Conservation (phyloP, 805 yeast genomes). For the Blastobotrys terrestris region DNA sequence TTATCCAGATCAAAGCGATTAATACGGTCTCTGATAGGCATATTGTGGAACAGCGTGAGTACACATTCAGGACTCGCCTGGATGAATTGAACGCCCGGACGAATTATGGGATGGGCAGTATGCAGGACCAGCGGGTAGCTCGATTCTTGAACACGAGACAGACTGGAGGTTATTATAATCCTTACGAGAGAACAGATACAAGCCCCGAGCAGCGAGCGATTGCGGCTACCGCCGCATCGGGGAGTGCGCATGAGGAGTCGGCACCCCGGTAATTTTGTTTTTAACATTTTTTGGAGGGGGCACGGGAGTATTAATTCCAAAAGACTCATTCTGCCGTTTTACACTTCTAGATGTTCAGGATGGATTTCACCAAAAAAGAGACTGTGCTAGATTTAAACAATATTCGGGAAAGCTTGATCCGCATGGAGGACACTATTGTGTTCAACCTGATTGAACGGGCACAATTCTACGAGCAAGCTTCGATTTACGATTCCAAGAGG, state of each 20-base stretch:
- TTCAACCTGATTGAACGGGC: constrained; percentile 91
- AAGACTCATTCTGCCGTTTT: not conserved
- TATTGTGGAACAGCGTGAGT: constrained; percentile 27
- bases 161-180: constrained; percentile 15
- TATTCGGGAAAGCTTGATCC: constrained; percentile 75
- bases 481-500: constrained; percentile 60
- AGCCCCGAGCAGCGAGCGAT: no score
- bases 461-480: constrained; percentile 70
- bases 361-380: constrained; percentile 83
- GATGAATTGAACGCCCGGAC: constrained; percentile 33
- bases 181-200: no score
- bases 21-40: constrained; percentile 19
- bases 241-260: not conserved
- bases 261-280: not conserved
- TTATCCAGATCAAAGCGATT: constrained; percentile 35
- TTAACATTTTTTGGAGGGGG: no score
- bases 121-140: constrained; percentile 45
- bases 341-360: constrained; percentile 25
- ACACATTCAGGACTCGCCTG: constrained; percentile 35
- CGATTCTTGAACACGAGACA: constrained; percentile 42
- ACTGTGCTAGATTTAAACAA: constrained; percentile 74
- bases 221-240: not conserved
- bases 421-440: constrained; percentile 96
- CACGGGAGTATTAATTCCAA: no score
- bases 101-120: constrained; percentile 48